These are phyloP conservation scores for Quercus aquifolioides DNA, from an alignment of 306 rosid genomes.

Conservation along the genomic window DNA sequence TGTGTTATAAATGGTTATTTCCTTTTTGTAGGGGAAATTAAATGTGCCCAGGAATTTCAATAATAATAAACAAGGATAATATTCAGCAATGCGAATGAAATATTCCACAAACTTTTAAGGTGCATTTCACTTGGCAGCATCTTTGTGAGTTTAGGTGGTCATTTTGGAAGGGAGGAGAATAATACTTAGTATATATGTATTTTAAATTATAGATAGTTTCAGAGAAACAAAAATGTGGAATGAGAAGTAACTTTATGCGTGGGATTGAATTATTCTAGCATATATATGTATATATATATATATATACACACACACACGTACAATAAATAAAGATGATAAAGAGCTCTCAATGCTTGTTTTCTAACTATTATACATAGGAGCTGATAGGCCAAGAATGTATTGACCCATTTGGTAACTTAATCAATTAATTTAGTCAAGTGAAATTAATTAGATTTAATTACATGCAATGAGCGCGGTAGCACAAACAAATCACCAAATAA, in stretches of 20 bases:
- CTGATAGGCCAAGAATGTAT: no score
- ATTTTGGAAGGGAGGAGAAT: constrained; percentile 21
- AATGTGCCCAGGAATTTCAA: constrained; percentile 29
- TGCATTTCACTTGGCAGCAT: constrained; percentile 15
- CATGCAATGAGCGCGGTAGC: no score
- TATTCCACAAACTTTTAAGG: constrained; percentile 37
- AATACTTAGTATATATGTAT: constrained; percentile 25
- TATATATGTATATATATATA: no score
- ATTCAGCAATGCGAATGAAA: constrained; percentile 12
- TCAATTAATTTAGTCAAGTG: no score
- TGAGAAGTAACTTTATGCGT: no score
- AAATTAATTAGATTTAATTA: no score
- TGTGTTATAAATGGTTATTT: background rate
- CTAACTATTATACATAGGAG: no score
- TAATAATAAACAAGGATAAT: constrained; percentile 14
- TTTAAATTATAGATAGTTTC: constrained; percentile 15
- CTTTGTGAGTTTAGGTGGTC: background rate
- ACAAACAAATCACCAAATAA: no score
- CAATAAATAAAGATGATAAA: no score
- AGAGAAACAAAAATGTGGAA: background rate
- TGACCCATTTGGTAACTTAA: no score
- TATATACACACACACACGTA: no score
- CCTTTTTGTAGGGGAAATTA: background rate
- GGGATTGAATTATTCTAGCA: no score
- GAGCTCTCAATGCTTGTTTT: background rate